phyloP scores from a whole-genome alignment of 2,329 filamentous ascomycete genomes.

The Pestalotiopsis fici region DNA sequence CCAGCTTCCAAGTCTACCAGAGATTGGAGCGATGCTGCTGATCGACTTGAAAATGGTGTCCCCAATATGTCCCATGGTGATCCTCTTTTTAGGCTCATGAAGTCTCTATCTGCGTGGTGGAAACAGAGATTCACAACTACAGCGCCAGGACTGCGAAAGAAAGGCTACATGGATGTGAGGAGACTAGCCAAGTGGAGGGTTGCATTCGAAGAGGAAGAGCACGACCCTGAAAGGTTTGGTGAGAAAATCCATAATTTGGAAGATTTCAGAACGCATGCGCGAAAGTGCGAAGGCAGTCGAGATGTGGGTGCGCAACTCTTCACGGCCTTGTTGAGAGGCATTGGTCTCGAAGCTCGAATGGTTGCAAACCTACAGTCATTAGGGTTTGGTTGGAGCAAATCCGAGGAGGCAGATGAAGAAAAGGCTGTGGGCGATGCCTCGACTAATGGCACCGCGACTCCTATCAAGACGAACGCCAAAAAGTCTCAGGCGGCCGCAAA shows the following conservation, averaged over 20 bases:
- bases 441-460: slow-evolving; percentile 15
- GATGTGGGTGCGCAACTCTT: slow-evolving; percentile 91
- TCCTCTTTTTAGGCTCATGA: slow-evolving; percentile 75
- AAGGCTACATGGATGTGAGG: slow-evolving; percentile 81
- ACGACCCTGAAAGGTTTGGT: slow-evolving; percentile 69
- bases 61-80: slow-evolving; percentile 83
- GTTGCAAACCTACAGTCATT: slow-evolving; percentile 82
- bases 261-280: slow-evolving; percentile 70
- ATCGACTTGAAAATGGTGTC: slow-evolving; percentile 67
- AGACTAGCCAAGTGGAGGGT: slow-evolving; percentile 73
- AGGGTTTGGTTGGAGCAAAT: slow-evolving; percentile 88
- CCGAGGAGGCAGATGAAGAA: slow-evolving; percentile 71
- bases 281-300: slow-evolving; percentile 74
- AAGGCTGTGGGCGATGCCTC: slow-evolving; percentile 30
- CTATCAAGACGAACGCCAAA: slow-evolving; percentile 12
- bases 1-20: slow-evolving; percentile 39
- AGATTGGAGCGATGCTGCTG: slow-evolving; percentile 74
- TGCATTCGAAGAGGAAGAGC: slow-evolving; percentile 63
- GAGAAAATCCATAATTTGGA: slow-evolving; percentile 70
- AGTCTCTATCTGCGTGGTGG: slow-evolving; percentile 82
- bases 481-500: slow-evolving; percentile 9
- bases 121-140: slow-evolving; percentile 78
- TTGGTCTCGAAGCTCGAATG: slow-evolving; percentile 82
- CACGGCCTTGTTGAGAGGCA: slow-evolving; percentile 76
- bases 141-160: slow-evolving; percentile 81